phyloP scores from a whole-genome alignment of 768 basidiomycete genomes.

The Leccinum aurantiacum region DNA sequence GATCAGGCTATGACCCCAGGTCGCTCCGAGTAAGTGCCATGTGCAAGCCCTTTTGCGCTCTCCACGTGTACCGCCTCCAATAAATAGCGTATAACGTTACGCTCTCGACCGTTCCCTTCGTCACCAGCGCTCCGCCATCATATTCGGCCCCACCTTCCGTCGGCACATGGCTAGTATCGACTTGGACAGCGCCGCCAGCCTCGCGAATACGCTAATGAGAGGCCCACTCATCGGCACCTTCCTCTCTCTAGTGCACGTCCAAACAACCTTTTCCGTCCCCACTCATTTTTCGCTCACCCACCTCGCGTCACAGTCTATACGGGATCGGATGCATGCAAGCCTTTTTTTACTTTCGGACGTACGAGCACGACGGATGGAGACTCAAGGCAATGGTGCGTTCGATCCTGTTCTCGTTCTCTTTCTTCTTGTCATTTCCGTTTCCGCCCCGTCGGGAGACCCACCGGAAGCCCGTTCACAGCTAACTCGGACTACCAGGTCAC shows the following conservation, averaged over 20 bases:
- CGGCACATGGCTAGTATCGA: not conserved
- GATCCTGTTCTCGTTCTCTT: not conserved
- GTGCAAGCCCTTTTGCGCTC: not conserved
- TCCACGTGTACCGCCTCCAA: not conserved
- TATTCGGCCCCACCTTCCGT: not conserved
- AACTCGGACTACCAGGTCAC: slow-evolving; percentile 20
- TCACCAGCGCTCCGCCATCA: not conserved
- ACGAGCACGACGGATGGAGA: slow-evolving; percentile 15
- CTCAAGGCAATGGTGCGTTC: slow-evolving; percentile 26
- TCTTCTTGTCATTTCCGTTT: not conserved
- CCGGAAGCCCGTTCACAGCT: not conserved
- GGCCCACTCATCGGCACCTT: slow-evolving; percentile 31
- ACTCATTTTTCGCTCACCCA: not conserved
- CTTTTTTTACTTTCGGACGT: slow-evolving; percentile 30
- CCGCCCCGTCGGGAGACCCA: not conserved
- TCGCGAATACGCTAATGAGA: slow-evolving; percentile 18
- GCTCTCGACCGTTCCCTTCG: too few relatives aligned
- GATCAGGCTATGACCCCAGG: not conserved
- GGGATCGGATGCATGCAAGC: slow-evolving; percentile 30
- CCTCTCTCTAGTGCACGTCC: slow-evolving; percentile 16
- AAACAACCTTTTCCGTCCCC: not conserved
- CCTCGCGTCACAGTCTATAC: slow-evolving; percentile 19
- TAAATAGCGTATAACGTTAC: not conserved
- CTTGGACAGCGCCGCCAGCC: not conserved
- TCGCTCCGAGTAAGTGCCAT: not conserved